Conservation (phyloP, 495 filamentous ascomycete genomes). For the Parachaetomium inaequale region DNA sequence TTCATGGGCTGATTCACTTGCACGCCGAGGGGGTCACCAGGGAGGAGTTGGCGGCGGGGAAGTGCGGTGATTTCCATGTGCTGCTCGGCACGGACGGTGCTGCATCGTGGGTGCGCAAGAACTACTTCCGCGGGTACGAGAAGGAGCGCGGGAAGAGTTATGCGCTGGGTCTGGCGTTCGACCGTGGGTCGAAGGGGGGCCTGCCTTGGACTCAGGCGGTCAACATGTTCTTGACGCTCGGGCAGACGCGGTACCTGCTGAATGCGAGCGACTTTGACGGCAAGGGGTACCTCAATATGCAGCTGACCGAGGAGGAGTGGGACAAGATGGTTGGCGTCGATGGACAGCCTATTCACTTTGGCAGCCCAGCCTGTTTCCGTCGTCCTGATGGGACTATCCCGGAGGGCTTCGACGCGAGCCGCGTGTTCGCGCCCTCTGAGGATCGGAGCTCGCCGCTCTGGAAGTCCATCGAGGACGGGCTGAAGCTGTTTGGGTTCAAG, state of each 20-base stretch:
- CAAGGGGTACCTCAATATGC: constrained; percentile 40
- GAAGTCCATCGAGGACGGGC: constrained; percentile 38
- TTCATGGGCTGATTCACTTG: constrained; percentile 34
- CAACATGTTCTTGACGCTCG: constrained; percentile 41
- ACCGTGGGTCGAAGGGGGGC: constrained; percentile 30
- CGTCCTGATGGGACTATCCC: constrained; percentile 32
- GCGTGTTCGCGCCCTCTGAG: constrained; percentile 36
- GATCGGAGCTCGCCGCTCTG: constrained; percentile 32
- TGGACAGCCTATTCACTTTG: constrained; percentile 37
- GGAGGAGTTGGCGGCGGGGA: constrained; percentile 30
- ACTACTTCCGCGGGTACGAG: constrained; percentile 40
- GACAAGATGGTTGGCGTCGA: constrained; percentile 37
- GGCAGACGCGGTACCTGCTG: constrained; percentile 39
- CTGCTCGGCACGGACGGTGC: constrained; percentile 39
- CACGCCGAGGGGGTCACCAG: constrained; percentile 35
- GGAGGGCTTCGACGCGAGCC: constrained; percentile 29
- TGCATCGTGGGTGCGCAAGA: constrained; percentile 34
- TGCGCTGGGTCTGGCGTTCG: constrained; percentile 38
- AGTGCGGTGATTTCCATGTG: constrained; percentile 39
- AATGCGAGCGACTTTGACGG: constrained; percentile 40
- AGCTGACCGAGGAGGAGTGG: constrained; percentile 41
- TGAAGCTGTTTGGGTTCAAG: constrained; percentile 42
- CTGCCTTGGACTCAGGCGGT: constrained; percentile 40
- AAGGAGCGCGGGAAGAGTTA: constrained; percentile 39
- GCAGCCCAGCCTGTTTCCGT: constrained; percentile 32